Evolutionary conservation across 768 basidiomycete species (phyloP), one percentile per base, ranked within the genome.

Genomic region (Rhodotorula kratochvilovae): DNA sequence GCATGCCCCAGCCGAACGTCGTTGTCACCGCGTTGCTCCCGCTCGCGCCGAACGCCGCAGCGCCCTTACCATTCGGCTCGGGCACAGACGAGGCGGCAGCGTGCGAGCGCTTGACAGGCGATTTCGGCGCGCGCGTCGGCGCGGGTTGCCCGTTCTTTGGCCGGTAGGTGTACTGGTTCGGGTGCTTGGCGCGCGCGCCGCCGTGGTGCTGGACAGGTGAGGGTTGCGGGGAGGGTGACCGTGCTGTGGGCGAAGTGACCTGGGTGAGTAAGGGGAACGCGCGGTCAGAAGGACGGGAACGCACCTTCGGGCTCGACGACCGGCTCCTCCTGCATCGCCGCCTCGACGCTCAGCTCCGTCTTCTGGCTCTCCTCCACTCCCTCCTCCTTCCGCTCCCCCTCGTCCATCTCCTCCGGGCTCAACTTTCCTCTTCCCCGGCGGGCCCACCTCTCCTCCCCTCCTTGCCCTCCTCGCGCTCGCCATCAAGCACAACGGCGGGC

Each of bases 1-100:
- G 94, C 60, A 98, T 83, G 67, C 87, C 86, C 93, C 94, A 98
- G 8, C 72, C 62, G 16, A 80, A 77, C 19, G 58, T 54, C 29
- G 29, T 45, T 53, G 63, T 35, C 33, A 59, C 15, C 19, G 61
- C 39, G 45, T n/a, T 46, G 50, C 53, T 35, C 33, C 35, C 61
- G 43, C 21, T 7, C 2, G 43, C 11, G 7, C 17, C 45, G 43
- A n/a, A 12, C 25, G 25, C 25, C 25, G 48, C n/a, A n/a, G 23
- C 25, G 25, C 6, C 48, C 45, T 25, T 23, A 15, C 51, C n/a
- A n/a, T 53, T 29, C 27, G 11, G 1, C n/a, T 53, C 51, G 79
- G 77, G 72, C 80, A 75, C 55, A 79, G 77, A 79, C 77, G 82
- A 68, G 80, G 57, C 17, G 66, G 70, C 72, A 43, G 76, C 78